A percentile compares a stretch with the other conserved stretches of the same genome.
phyloP scores from a whole-genome alignment of 345 rosid species.

The Salix koriyanagi region DNA sequence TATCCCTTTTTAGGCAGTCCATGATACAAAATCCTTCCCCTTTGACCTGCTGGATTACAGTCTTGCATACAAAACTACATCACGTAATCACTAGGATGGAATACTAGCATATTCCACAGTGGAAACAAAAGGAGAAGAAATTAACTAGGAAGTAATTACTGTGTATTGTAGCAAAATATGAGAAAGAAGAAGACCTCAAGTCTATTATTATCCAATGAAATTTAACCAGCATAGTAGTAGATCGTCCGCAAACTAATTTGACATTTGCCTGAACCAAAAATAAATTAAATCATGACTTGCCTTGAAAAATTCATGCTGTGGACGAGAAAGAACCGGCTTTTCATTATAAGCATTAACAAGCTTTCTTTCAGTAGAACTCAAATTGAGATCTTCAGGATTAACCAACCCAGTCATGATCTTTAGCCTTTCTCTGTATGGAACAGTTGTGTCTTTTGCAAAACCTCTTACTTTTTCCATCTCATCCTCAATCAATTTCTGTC shows the following conservation, averaged over 20 bases:
- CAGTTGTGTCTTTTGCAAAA: slow-evolving; percentile 62
- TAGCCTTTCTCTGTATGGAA: slow-evolving; percentile 85
- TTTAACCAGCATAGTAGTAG: too few species aligned
- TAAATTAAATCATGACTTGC: slow-evolving; percentile 23
- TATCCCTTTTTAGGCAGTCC: too few species aligned
- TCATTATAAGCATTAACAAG: slow-evolving; percentile 81
- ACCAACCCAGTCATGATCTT: slow-evolving; percentile 80
- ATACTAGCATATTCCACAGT: too few species aligned
- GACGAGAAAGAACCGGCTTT: slow-evolving; percentile 92
- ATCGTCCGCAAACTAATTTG: background rate
- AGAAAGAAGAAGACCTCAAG: too few species aligned
- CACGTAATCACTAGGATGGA: too few species aligned
- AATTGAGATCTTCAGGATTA: slow-evolving; percentile 73
- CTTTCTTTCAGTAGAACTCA: slow-evolving; percentile 78
- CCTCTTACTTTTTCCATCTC: slow-evolving; percentile 87
- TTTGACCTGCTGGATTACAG: too few species aligned
- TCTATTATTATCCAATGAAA: too few species aligned
- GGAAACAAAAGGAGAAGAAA: too few species aligned
- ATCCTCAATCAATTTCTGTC: slow-evolving; percentile 73
- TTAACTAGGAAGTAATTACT: too few species aligned
- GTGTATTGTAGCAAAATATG: too few species aligned
- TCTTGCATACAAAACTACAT: too few species aligned
- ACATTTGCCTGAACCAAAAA: background rate
- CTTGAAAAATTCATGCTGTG: slow-evolving; percentile 80
- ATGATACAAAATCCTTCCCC: too few species aligned